Base-by-base conservation (phyloP, 2,329 filamentous ascomycete species). In the Fusarium sterilihyphosum region DNA sequence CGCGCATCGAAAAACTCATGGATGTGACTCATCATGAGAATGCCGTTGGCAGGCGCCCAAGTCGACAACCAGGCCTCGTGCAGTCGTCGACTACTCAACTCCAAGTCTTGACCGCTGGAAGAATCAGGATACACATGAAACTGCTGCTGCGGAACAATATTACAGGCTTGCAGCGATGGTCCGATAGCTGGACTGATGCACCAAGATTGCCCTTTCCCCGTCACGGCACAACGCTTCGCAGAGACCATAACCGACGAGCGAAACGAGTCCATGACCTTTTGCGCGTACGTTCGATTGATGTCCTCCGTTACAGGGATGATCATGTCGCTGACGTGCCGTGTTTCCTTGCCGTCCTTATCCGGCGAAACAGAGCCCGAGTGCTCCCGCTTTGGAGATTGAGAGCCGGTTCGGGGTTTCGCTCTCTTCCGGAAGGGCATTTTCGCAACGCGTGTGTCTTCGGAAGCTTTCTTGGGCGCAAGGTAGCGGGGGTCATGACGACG, bases 241-340 rank as follows among this genome's bases (percentile, higher is more conserved):
- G 38, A 41, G 38, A 41, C 38, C 38, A 22, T 41, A 22, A 41
- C 38, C 20, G 12, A 41, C 12, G 8, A 41, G 12, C 38, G 38
- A 22, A 41, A 41, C 11, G 38, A 41, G 20, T 41, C 53, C 17
- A 73, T 71, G 47, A 78, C 75, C 3, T 33, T 35, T 24, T 54
- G 26, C 20, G 29, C 26, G 18, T 56, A 56, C 8, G 2, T 16
- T 6, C 37, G 20, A 6, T 41, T 22, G 33, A 58, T 35, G 1
- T 67, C 47, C 22, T 56, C 41, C 10, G 13, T 50, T 9, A 56
- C 8, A 37, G 37, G 52, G 18, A 56, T 20, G 8, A 41, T n/a
- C 24, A 56, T 29, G 11, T 56, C 26, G n/a, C 20, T 29, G 18
- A 56, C 24, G 20, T 35, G 24, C 38, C 2, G 37, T 31, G 8